Base-by-base conservation (phyloP, 2,329 filamentous ascomycete genomes). In the Xylaria sp. region DNA sequence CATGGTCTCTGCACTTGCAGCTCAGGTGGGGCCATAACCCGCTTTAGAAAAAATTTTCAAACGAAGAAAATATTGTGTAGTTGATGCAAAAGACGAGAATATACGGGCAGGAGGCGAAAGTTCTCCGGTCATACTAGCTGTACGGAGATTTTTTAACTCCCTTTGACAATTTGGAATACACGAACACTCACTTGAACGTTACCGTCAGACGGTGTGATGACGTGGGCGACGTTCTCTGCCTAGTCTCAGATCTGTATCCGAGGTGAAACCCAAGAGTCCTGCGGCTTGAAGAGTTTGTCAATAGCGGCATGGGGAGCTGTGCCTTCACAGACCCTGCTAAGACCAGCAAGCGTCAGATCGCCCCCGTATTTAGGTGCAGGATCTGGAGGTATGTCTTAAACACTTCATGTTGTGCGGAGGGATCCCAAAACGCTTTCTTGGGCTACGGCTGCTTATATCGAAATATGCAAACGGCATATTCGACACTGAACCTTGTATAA, bases 91-190 rank as follows among this genome's bases (percentile, higher is more conserved):
- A 53, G 45, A 34, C 18, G 41, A 45, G 28, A 30, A 48, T 52
- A 45, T 39, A 34, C 25, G 46, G 25, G 48, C 43, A n/a, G 30
- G 39, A 39, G 41, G 41, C 30, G 8, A 28, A 39, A 58, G 53
- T 25, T 25, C 25, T 28, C 20, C 15, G 34, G 32, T 53, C 46
- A 25, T 41, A 28, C n/a, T 25, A 57, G 18, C 34, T 23, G 34
- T 45, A 18, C 3, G 30, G 7, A 46, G 13, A 23, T 15, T 8
- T 43, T 30, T 3, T 50, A n/a, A n/a, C 30, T 50, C 60, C n/a
- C 20, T 39, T 43, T 50, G 25, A 10, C 36, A 25, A 60, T 56
- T 60, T 63, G 48, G 55, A 60, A 67, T 67, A 50, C 20, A 55
- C 15, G 15, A 45, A 45, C 15, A 3, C 15, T 28, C 18, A 13